Conservation (phyloP, 2,329 filamentous ascomycete species). For the Aspergillus pseudoglaucus region DNA sequence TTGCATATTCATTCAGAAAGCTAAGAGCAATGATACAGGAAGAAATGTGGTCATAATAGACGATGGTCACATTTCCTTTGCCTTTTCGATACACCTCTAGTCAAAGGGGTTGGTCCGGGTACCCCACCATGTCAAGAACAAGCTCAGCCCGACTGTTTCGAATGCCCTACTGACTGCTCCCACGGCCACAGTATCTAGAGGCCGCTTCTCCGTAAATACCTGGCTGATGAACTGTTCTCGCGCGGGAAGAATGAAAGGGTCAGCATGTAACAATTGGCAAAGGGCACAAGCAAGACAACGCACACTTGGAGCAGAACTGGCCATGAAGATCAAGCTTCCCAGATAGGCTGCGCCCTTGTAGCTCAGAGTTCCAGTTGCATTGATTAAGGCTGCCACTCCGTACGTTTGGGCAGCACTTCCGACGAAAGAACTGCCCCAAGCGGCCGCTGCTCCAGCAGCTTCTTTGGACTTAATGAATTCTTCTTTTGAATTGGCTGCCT, state of each 20-base stretch:
- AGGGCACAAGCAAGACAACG: slow-evolving; percentile 30
- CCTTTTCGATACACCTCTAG: slow-evolving; percentile 39
- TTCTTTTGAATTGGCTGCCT: slow-evolving; percentile 87
- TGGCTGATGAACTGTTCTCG: slow-evolving; percentile 68
- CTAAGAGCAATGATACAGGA: too few species aligned
- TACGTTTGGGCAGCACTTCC: slow-evolving; percentile 87
- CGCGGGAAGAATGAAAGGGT: background rate
- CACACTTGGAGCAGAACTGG: slow-evolving; percentile 81
- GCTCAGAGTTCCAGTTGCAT: slow-evolving; percentile 86
- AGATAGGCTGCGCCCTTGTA: slow-evolving; percentile 98
- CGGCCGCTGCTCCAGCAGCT: slow-evolving; percentile 75
- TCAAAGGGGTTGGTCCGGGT: slow-evolving; percentile 90
- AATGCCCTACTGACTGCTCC: slow-evolving; percentile 76
- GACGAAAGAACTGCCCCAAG: slow-evolving; percentile 83
- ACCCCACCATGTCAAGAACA: slow-evolving; percentile 97
- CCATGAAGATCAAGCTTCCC: slow-evolving; percentile 83
- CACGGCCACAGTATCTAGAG: slow-evolving; percentile 82
- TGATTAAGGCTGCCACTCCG: slow-evolving; percentile 82
- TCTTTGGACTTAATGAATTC: slow-evolving; percentile 94
- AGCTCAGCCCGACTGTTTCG: slow-evolving; percentile 84
- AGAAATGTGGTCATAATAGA: background rate
- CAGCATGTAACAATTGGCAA: background rate
- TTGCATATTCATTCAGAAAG: too few species aligned
- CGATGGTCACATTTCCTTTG: background rate
- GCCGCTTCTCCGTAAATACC: slow-evolving; percentile 83